Conservation (phyloP, 1,284 basidiomycete genomes). For the Trichosporon asahii region DNA sequence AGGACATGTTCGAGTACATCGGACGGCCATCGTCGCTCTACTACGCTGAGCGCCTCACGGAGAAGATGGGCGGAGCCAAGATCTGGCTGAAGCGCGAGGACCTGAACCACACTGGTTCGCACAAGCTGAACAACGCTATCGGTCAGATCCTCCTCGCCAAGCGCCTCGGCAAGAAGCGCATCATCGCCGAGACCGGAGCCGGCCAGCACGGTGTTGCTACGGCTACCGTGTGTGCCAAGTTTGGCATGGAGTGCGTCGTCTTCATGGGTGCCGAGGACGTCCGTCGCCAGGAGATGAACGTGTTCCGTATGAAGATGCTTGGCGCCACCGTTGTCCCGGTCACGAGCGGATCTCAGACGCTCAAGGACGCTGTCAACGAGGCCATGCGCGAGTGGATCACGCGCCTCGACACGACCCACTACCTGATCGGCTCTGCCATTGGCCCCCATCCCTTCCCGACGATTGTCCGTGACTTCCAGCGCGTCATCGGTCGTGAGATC, state of each 20-base stretch:
- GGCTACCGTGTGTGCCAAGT: slow-evolving; percentile 95
- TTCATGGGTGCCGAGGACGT: slow-evolving; percentile 99
- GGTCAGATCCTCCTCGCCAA: slow-evolving; percentile 91
- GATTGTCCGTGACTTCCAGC: slow-evolving; percentile 96
- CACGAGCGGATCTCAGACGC: slow-evolving; percentile 86
- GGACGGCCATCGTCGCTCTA: slow-evolving; percentile 72
- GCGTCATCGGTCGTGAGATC: slow-evolving; percentile 92
- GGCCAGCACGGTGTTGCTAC: slow-evolving; percentile 99
- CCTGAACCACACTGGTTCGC: slow-evolving; percentile 88
- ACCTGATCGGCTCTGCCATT: slow-evolving; percentile 94
- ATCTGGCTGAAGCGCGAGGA: slow-evolving; percentile 85
- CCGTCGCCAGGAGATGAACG: slow-evolving; percentile 88
- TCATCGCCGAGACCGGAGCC: slow-evolving; percentile 98
- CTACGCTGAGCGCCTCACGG: slow-evolving; percentile 66
- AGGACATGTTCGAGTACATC: slow-evolving; percentile 84
- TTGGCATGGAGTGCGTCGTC: slow-evolving; percentile 90
- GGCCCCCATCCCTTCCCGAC: slow-evolving; percentile 99
- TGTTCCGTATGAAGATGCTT: slow-evolving; percentile 96
- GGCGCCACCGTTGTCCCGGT: slow-evolving; percentile 92
- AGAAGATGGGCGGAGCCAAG: slow-evolving; percentile 76
- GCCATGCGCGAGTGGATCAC: slow-evolving; percentile 98
- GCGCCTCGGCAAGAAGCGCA: slow-evolving; percentile 89
- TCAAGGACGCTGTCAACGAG: slow-evolving; percentile 98
- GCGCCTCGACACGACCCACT: slow-evolving; percentile 88
- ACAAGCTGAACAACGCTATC: slow-evolving; percentile 95